Evolutionary conservation across 2,329 filamentous ascomycete genomes (phyloP), one percentile per base, ranked within the genome.

Genomic region (Trichophyton rubrum): DNA sequence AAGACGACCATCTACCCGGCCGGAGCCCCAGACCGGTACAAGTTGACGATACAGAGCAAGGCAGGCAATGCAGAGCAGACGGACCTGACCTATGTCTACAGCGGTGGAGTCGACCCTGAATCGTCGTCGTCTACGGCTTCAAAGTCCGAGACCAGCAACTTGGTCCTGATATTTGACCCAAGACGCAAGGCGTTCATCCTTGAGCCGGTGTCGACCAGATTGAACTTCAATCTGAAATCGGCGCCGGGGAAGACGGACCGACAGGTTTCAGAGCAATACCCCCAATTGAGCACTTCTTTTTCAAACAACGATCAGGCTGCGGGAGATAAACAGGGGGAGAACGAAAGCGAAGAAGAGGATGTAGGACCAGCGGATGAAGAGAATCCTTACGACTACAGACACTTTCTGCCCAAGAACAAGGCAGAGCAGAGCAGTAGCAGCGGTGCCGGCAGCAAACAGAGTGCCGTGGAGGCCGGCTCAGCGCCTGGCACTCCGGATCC

Each of bases 191-290:
- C 82, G 60, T 93, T 93, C 66, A 84, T 93, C 30, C 80, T 96
- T 60, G 90, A 96, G 75, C 85, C 84, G 58, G 78, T 96, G 60
- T 84, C 89, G 69, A 87, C 85, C n/a, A 85, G 85, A 43, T 87
- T 95, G 74, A 86, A 89, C 68, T 91, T 96, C 86, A 96, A 96
- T 72, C 75, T 96, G 59, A 84, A 82, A 59, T 83, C 81, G 60
- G 84, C 84, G 13, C 88, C 87, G 1, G 82, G 79, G 65, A 85
- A 86, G 67, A 76, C 79, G 59, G 83, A 89, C 59, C 81, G 82
- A 33, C 83, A 80, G 67, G 78, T 95, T 45, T 80, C 82, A 56
- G 80, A 83, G 57, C 80, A 86, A 68, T 85, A 89, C 69, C 79
- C 84, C 8, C 88, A 89, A 62, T 79, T 93, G 41, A 77, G 74